These are phyloP conservation scores for Scheffersomyces parashehatae DNA, from an alignment of 1,139 yeast genomes.

Conservation along the genomic window DNA sequence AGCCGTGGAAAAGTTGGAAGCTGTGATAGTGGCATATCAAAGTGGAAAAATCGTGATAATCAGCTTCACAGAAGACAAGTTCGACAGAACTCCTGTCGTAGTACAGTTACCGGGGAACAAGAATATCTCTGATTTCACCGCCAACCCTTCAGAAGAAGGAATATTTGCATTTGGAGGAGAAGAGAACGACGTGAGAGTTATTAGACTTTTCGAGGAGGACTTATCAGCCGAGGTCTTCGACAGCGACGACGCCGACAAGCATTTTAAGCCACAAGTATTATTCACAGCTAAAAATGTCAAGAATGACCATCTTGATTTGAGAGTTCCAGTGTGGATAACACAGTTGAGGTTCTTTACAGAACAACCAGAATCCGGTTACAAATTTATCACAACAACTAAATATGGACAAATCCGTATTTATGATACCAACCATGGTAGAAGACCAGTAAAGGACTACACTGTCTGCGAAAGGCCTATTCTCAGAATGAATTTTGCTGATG, in stretches of 20 bases:
- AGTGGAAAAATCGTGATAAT: constrained; percentile 53
- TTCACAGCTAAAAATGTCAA: constrained; percentile 66
- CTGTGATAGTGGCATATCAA: constrained; percentile 43
- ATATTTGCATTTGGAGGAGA: constrained; percentile 74
- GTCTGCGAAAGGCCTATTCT: constrained; percentile 50
- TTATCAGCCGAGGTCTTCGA: constrained; percentile 18
- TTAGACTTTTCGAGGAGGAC: constrained; percentile 37
- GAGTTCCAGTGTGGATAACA: constrained; percentile 69
- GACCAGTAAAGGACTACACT: constrained; percentile 54
- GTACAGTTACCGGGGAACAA: constrained; percentile 35
- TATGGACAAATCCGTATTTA: constrained; percentile 70
- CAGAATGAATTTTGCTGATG: constrained; percentile 35
- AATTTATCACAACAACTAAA: constrained; percentile 63
- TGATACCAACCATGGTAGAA: constrained; percentile 58
- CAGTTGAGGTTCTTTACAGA: constrained; percentile 46
- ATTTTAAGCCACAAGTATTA: constrained; percentile 30
- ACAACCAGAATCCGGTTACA: constrained; percentile 27
- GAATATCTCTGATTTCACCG: constrained; percentile 47
- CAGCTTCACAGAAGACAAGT: constrained; percentile 26
- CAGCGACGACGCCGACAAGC: constrained; percentile 8
- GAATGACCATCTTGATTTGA: constrained; percentile 61
- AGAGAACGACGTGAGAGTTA: constrained; percentile 62
- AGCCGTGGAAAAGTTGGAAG: constrained; percentile 27
- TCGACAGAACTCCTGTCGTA: constrained; percentile 30
- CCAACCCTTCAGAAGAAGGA: constrained; percentile 45